Conservation (phyloP, 164 flowering plant species). For the Amborella trichopoda region DNA sequence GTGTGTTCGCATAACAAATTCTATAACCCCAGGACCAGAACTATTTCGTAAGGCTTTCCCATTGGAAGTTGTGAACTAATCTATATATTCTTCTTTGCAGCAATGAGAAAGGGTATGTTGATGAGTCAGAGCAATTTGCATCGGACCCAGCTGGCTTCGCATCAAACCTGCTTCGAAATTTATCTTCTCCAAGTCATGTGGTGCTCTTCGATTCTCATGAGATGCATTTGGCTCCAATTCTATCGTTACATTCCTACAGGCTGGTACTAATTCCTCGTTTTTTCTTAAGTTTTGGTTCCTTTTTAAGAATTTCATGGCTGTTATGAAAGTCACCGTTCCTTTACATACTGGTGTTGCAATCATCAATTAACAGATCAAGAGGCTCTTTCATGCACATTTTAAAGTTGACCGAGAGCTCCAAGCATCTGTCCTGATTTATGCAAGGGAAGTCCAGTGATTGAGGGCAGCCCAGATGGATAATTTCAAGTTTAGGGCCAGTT, state of each 20-base stretch:
- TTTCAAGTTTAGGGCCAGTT: no score
- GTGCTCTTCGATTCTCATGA: conserved; percentile 75
- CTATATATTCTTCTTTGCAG: conserved; percentile 20
- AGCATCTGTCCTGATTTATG: conserved; percentile 55
- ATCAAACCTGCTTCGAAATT: conserved; percentile 31
- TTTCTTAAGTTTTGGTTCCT: no score
- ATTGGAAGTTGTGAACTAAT: neutral
- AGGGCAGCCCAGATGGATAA: no score
- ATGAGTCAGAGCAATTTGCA: conserved; percentile 80
- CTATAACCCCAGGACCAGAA: no score
- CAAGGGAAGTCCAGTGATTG: no score
- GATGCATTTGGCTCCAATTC: conserved; percentile 33
- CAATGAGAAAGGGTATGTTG: conserved; percentile 34
- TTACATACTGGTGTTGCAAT: no score
- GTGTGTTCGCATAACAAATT: no score
- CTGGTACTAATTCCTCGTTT: no score
- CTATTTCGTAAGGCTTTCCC: no score
- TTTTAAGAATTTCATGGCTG: no score
- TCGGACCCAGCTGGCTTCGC: conserved; percentile 59
- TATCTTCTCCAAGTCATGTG: conserved; percentile 77
- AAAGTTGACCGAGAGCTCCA: conserved; percentile 85
- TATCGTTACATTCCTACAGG: conserved; percentile 36
- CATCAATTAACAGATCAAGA: conserved; percentile 36
- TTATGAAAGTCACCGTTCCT: no score
- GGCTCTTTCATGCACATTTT: conserved; percentile 90